Base-by-base conservation (phyloP, 345 rosid species). In the Heritiera fomes region DNA sequence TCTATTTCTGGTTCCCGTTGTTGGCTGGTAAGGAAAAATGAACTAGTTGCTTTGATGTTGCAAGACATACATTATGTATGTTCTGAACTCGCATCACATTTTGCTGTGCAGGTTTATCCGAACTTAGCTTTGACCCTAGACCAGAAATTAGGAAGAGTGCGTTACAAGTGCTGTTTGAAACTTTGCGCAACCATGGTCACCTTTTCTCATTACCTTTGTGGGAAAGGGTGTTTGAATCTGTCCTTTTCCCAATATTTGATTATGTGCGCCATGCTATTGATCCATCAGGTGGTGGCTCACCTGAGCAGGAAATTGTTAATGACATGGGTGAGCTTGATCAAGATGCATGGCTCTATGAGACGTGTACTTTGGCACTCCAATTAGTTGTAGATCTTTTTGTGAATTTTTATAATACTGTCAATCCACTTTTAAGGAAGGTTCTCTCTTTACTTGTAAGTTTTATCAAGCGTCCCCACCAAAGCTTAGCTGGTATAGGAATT, bases 261-360 rank as follows among this genome's bases (percentile, higher is more conserved):
- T 96, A 94, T 78, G 99, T 96, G 74, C 86, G 99, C 65, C 98
- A 92, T 90, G 91, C 98, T 73, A 96, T 96, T 88, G 98, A 96
- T 88, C 99, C 99, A 77, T 88, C 95, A 41, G 91, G 98, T 45
- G 94, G 90, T 46, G 88, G 85, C 49, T 82, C 92, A 64, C 87
- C 87, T 38, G 94, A 83, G 50, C 93, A 87, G 79, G 97, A 82
- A 81, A 84, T 78, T 71, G 90, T 85, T 83, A 79, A 84, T 81
- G 94, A 89, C 70, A 68, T 64, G 7, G 91, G 82, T 74, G 99
- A 92, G 83, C 92, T 88, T 67, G 98, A 96, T 82, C 99, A 90
- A 84, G 99, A 96, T 89, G 94, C 97, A 55, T 96, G 99, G 99
- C 94, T 96, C 47, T 96, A 96, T 66, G 99, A 94, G 90, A 96